These are phyloP conservation scores for Symbiodinium natans DNA, from an alignment of 73 alveolate genomes.

Conservation along the genomic window DNA sequence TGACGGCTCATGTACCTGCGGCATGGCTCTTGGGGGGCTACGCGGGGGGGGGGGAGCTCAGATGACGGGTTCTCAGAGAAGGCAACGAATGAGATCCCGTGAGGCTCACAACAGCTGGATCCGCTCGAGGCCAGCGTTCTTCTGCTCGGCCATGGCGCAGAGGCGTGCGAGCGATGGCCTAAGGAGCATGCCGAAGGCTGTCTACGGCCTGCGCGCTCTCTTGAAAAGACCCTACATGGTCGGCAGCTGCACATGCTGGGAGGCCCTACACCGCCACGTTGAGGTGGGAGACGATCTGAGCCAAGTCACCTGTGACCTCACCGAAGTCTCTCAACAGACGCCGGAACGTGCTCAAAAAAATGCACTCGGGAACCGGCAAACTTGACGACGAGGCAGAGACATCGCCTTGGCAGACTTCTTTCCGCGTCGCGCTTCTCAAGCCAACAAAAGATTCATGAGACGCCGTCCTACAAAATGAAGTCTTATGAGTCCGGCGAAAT, in stretches of 20 bases:
- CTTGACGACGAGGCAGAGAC: slow-evolving; percentile 68
- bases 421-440: too few species aligned
- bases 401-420: slow-evolving; percentile 19
- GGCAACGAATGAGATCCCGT: not conserved
- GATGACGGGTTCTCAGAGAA: not conserved
- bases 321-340: too few species aligned
- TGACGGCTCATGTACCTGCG: slow-evolving; percentile 92
- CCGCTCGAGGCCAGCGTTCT: slow-evolving; percentile 52
- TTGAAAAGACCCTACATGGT: too few species aligned
- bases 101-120: slow-evolving; percentile 76
- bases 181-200: not conserved
- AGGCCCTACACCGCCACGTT: slow-evolving; percentile 73
- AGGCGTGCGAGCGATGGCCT: slow-evolving; percentile 74
- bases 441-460: too few species aligned
- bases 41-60: not conserved
- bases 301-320: slow-evolving; percentile 80
- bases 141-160: slow-evolving; percentile 46
- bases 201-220: too few species aligned
- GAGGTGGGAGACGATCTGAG: slow-evolving; percentile 75
- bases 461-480: too few species aligned
- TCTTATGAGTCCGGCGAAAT: too few species aligned
- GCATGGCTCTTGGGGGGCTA: not conserved
- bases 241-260: too few species aligned
- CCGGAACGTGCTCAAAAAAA: too few species aligned
- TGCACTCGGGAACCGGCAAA: not conserved